These are phyloP conservation scores for Citeromyces hawaiiensis DNA, from an alignment of 1,139 yeast genomes.

Conservation along the genomic window DNA sequence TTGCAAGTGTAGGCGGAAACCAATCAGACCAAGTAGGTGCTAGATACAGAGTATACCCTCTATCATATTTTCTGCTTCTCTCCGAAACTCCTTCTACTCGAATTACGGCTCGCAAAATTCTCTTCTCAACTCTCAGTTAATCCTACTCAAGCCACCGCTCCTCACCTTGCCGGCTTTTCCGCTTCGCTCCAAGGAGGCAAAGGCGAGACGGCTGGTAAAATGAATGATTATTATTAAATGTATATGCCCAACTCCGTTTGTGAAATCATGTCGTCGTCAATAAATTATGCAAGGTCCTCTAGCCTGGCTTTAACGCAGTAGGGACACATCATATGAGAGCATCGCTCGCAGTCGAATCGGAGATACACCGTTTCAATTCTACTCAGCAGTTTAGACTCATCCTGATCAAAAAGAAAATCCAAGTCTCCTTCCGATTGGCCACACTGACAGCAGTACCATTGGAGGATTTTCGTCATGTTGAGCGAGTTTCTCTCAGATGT, in stretches of 20 bases:
- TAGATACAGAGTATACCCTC: no score
- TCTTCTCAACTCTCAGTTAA: no score
- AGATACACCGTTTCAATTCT: neutral
- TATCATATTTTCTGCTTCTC: no score
- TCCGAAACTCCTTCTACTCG: no score
- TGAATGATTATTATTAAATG: conserved; percentile 1
- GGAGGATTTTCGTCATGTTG: conserved; percentile 21
- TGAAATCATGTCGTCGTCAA: neutral
- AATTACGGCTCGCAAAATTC: no score
- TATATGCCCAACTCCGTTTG: neutral
- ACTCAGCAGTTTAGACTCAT: neutral
- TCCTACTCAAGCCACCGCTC: no score
- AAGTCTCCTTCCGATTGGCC: conserved; percentile 36
- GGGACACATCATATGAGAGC: conserved; percentile 42
- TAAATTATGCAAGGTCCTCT: conserved; percentile 17
- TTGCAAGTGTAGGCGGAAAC: no score
- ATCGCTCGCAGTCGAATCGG: conserved; percentile 31
- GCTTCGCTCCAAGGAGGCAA: no score
- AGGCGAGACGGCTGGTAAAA: no score
- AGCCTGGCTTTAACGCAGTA: conserved; percentile 32
- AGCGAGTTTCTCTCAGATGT: neutral
- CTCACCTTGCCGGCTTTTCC: no score
- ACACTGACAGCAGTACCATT: conserved; percentile 41
- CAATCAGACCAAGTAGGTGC: no score
- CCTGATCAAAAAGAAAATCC: conserved; percentile 2